Conservation (phyloP, 495 filamentous ascomycete species). For the Pseudotulostoma volvatum region DNA sequence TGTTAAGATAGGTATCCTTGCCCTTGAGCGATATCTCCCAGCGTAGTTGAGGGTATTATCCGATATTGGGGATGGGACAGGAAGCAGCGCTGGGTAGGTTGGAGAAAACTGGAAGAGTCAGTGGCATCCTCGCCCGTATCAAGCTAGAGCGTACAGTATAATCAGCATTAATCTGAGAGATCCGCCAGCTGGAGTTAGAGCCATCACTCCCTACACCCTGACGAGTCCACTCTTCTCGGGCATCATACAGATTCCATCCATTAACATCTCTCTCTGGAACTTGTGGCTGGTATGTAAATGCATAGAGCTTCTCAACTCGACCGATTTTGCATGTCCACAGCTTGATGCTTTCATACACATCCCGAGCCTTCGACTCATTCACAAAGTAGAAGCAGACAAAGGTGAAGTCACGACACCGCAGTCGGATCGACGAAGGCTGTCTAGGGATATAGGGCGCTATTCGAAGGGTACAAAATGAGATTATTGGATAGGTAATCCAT, state of each 20-base stretch:
- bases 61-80: slow-evolving; percentile 74
- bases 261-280: slow-evolving; percentile 57
- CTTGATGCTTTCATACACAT: slow-evolving; percentile 81
- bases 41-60: slow-evolving; percentile 96
- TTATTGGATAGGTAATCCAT: slow-evolving; percentile 91
- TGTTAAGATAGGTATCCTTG: slow-evolving; percentile 71
- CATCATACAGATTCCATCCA: slow-evolving; percentile 81
- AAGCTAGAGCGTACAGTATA: slow-evolving; percentile 38
- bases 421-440: slow-evolving; percentile 63
- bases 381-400: slow-evolving; percentile 83
- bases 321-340: slow-evolving; percentile 67
- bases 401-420: slow-evolving; percentile 83
- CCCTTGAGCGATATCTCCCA: slow-evolving; percentile 69
- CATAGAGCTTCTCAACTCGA: slow-evolving; percentile 77
- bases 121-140: slow-evolving; percentile 2
- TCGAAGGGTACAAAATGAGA: slow-evolving; percentile 55
- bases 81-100: slow-evolving; percentile 81
- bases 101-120: slow-evolving; percentile 56
- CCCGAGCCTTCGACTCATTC: slow-evolving; percentile 55
- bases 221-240: slow-evolving; percentile 60
- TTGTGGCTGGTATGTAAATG: slow-evolving; percentile 68
- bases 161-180: slow-evolving; percentile 77
- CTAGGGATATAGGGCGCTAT: slow-evolving; percentile 54
- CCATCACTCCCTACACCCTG: slow-evolving; percentile 67
- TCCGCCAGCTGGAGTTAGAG: slow-evolving; percentile 65